Evolutionary conservation across 495 filamentous ascomycete species (phyloP).

Genomic region (Tuber calosporum): DNA sequence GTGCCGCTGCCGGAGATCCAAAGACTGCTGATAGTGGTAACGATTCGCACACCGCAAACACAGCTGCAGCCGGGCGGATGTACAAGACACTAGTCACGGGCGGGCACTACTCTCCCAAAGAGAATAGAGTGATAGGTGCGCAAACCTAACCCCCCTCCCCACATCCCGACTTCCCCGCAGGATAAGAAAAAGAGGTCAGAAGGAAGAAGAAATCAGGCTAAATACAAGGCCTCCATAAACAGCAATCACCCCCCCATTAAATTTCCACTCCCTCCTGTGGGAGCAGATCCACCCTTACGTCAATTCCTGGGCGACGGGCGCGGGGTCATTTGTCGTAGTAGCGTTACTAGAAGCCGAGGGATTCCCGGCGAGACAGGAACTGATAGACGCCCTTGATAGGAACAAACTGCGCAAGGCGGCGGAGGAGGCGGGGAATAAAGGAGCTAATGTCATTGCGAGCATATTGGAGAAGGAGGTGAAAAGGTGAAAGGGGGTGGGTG

Average conservation of each 20-base stretch:
- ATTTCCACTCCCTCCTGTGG: constrained; percentile 72
- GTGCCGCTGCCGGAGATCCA: constrained; percentile 55
- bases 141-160: constrained; percentile 13
- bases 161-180: not conserved
- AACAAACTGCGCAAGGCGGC: constrained; percentile 46
- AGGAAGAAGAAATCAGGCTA: constrained; percentile 3
- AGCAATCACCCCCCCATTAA: constrained; percentile 64
- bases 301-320: constrained; percentile 77
- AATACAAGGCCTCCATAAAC: constrained; percentile 27
- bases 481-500: not conserved
- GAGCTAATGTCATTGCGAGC: constrained; percentile 42
- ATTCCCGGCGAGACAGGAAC: constrained; percentile 60
- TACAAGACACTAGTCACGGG: constrained; percentile 82
- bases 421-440: constrained; percentile 43
- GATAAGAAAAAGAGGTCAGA: not conserved
- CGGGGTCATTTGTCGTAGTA: constrained; percentile 73
- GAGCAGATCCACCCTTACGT: constrained; percentile 65
- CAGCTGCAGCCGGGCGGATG: constrained; percentile 69
- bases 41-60: constrained; percentile 53
- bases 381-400: constrained; percentile 57
- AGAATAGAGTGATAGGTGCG: constrained; percentile 55
- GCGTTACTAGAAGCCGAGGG: constrained; percentile 70
- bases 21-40: constrained; percentile 43
- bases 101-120: constrained; percentile 66
- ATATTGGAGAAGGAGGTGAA: constrained; percentile 11